Evolutionary conservation across 495 filamentous ascomycete species (phyloP).

Genomic region (Podospora pseudocomata): DNA sequence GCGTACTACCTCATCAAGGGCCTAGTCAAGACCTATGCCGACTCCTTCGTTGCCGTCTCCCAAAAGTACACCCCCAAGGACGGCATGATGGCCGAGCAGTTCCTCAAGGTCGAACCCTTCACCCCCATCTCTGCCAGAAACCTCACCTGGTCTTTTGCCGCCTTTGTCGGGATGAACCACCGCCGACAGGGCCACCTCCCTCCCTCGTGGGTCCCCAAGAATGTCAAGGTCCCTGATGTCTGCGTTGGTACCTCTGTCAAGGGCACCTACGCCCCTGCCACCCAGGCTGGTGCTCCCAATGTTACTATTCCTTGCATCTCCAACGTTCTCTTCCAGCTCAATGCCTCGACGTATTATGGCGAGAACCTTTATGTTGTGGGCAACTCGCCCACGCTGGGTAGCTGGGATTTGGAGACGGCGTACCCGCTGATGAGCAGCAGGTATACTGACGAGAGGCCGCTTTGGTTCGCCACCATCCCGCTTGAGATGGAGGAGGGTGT

Average conservation of each 20-base stretch:
- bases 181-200: conserved; percentile 45
- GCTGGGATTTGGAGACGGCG: conserved; percentile 50
- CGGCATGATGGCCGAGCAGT: conserved; percentile 60
- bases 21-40: conserved; percentile 55
- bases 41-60: conserved; percentile 55
- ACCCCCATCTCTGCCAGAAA: conserved; percentile 51
- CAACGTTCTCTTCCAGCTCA: conserved; percentile 43
- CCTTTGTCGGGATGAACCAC: conserved; percentile 55
- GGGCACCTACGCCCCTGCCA: conserved; percentile 56
- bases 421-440: conserved; percentile 49
- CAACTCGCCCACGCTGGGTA: conserved; percentile 51
- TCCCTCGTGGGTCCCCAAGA: conserved; percentile 44
- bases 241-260: conserved; percentile 49
- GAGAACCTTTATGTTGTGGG: conserved; percentile 58
- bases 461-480: conserved; percentile 33
- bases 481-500: conserved; percentile 29
- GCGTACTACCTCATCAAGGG: conserved; percentile 31
- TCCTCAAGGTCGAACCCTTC: conserved; percentile 45
- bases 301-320: conserved; percentile 52
- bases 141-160: conserved; percentile 64
- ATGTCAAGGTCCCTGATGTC: conserved; percentile 42
- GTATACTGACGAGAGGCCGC: conserved; percentile 45
- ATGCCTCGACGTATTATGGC: conserved; percentile 49
- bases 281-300: conserved; percentile 43
- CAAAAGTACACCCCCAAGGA: conserved; percentile 47